Base-by-base conservation (phyloP, 2,329 filamentous ascomycete genomes). In the Thelonectria blattea region DNA sequence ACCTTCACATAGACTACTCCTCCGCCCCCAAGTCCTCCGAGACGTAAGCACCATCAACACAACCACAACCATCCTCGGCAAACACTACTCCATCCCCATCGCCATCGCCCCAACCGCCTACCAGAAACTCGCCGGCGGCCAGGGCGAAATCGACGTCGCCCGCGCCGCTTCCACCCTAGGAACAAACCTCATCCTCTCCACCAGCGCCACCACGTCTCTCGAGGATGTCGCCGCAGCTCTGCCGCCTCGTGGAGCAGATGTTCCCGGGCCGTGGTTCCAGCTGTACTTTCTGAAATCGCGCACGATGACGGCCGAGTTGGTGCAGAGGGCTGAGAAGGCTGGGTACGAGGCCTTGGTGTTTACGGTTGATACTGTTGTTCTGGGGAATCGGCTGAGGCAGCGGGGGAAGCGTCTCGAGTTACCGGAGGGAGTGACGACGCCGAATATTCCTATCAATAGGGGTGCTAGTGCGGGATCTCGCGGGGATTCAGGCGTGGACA, bases 311-410 rank as follows among this genome's bases (percentile, higher is more conserved):
- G 58, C 67, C 20, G 62, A 67, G n/a, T 39, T 72, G 27, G 69
- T 73, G n/a, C 57, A 58, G n/a, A 61, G 71, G 2, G 68, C 67
- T 18, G 69, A 73, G 37, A 45, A 60, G 8, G 71, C 71, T 12
- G 70, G 70, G 3, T 73, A 73, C 56, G 67, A 71, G 45, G 72
- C 70, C 4, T 52, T 73, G 3, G 69, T 71, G 1, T 52, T 73
- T 1, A 73, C 72, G 1, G 71, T 72, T 2, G 72, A 73, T 41
- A 73, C 72, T 6, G 65, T 68, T 0, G 64, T 74, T 2, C 56
- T 74, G 11, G 72, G 72, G 2, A 74, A 74, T 46, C 65, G 73
- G 0, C 56, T 74, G 5, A 67, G 70, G 14, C 72, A 74, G 48
- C 60, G 71, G 7, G 72, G 68, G 41, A 71, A 64, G 7, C 60